These are phyloP conservation scores for Casuarina cunninghamiana DNA, from an alignment of 306 rosid genomes.

Conservation along the genomic window DNA sequence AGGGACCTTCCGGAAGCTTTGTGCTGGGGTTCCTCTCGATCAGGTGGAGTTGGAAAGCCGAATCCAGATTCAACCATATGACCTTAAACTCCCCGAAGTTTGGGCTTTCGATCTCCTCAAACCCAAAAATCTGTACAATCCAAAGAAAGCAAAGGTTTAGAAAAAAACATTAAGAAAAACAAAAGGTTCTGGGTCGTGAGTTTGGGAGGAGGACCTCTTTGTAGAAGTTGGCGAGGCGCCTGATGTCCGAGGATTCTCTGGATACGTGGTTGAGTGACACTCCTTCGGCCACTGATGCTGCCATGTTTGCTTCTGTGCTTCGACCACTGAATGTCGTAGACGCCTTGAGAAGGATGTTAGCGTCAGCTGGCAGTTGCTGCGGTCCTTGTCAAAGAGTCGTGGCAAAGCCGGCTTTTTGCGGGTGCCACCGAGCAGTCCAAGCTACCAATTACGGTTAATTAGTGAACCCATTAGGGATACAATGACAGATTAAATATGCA, in stretches of 20 bases:
- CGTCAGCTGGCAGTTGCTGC: neutral
- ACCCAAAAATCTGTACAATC: slow-evolving; percentile 61
- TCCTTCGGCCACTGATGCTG: slow-evolving; percentile 38
- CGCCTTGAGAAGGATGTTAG: neutral
- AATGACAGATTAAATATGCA: too few species aligned
- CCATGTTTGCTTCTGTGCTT: slow-evolving; percentile 31
- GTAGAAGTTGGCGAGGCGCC: slow-evolving; percentile 79
- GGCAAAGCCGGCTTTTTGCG: neutral
- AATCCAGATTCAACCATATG: slow-evolving; percentile 60
- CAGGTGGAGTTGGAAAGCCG: slow-evolving; percentile 54
- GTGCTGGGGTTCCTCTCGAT: slow-evolving; percentile 61
- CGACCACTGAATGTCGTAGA: neutral
- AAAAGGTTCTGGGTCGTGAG: neutral
- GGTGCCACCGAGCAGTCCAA: neutral
- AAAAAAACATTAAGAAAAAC: neutral
- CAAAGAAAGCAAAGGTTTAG: neutral
- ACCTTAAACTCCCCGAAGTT: slow-evolving; percentile 65
- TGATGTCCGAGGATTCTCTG: slow-evolving; percentile 65
- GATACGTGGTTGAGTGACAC: slow-evolving; percentile 61
- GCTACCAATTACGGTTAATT: neutral
- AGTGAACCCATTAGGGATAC: too few species aligned
- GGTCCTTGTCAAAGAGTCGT: neutral
- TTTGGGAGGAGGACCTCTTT: slow-evolving; percentile 36
- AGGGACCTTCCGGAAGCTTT: slow-evolving; percentile 83
- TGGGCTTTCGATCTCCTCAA: slow-evolving; percentile 68